phyloP scores from a whole-genome alignment of 768 basidiomycete genomes.

The Rubroboletus satanas region DNA sequence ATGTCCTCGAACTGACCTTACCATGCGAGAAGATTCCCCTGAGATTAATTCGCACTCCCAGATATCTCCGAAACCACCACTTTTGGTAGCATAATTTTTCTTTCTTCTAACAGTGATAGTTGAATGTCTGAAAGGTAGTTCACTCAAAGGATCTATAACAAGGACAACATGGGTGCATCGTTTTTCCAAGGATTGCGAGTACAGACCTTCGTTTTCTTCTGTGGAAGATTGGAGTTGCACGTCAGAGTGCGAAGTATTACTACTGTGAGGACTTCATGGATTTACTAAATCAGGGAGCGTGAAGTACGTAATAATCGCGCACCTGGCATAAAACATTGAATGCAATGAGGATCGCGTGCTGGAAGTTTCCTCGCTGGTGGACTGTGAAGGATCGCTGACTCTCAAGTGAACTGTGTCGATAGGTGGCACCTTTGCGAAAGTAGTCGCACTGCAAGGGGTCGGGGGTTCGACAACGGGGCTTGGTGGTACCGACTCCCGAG shows the following conservation, averaged over 20 bases:
- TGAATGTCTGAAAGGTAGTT: conserved; percentile 6
- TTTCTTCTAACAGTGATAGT: conserved; percentile 4
- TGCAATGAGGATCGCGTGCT: neutral
- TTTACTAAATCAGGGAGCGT: neutral
- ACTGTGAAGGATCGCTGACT: neutral
- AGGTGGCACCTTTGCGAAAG: neutral
- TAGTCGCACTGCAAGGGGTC: neutral
- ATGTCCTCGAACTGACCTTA: neutral
- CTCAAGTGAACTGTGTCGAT: neutral
- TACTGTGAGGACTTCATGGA: conserved; percentile 9
- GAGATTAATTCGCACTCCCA: conserved; percentile 23
- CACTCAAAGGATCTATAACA: conserved; percentile 4
- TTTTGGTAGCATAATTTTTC: neutral
- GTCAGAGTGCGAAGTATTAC: conserved; percentile 11
- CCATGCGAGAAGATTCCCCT: conserved; percentile 1
- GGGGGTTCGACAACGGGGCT: conserved; percentile 11
- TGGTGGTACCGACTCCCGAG: conserved; percentile 1
- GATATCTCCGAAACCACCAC: conserved; percentile 21
- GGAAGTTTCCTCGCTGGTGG: neutral
- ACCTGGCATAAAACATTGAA: conserved; percentile 12
- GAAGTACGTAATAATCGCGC: neutral
- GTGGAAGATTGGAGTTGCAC: neutral
- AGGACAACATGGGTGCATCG: neutral
- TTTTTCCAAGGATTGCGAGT: neutral
- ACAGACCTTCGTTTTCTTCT: conserved; percentile 11